Evolutionary conservation across 1,139 yeast genomes (phyloP), one percentile per base, ranked within the genome.

Genomic region (Sugiyamaella sp.): DNA sequence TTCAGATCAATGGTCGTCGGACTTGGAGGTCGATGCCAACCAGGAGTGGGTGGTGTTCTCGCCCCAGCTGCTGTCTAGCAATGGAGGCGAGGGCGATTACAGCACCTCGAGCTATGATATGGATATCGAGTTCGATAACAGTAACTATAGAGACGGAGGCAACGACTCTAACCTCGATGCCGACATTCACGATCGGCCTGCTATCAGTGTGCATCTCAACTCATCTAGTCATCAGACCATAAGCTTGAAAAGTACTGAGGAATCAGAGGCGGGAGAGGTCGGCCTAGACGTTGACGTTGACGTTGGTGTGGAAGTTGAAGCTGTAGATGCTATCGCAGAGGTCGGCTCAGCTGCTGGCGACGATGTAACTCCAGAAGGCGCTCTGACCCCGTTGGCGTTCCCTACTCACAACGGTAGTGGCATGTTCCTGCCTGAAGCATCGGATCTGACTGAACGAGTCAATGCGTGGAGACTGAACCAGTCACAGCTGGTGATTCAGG

Each of bases 391-490:
- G 24, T 57, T 71, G 17, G 70, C 70, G 40, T 61, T 71, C 43
- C 74, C 74, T n/a, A 54, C 60, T 33, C 74, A 71, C 57, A 64
- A 70, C 49, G 74, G 74, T 41, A 58, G 60, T 25, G 75, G 75
- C 22, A 61, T 70, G 46, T 71, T 71, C 46, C 48, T 61, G 12
- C 56, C 65, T 2, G 64, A 63, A n/a, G 54, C 58, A 6, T 51
- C 57, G 2, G 72, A 67, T 38, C 50, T 67, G 44, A 58, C 66
- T 25, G 74, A 71, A 20, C 66, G 76, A 14, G 66, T 72, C 29
- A 71, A 71, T 56, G 71, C 71, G 22, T 72, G 76, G 76, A 60
- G 76, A 19, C 59, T 71, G 14, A 73, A 70, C 54, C 76, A 72
- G 62, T 66, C 72, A 27, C 66, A 67, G 57, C 65, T 66, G 14